phyloP scores from a whole-genome alignment of 495 filamentous ascomycete species.

The Tuber brumale region DNA sequence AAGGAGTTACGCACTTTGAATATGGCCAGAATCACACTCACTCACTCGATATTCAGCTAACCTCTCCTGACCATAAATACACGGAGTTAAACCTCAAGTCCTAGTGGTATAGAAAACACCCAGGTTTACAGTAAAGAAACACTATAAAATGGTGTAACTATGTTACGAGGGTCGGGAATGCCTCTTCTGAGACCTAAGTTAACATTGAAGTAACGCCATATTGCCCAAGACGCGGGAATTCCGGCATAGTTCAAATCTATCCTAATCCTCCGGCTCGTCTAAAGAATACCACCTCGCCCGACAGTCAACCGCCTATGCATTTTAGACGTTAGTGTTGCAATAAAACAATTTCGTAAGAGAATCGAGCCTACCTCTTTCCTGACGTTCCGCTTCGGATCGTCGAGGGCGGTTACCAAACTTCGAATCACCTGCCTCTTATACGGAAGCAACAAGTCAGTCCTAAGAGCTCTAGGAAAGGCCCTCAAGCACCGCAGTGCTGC shows the following conservation, averaged over 20 bases:
- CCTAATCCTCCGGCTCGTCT: slow-evolving; percentile 54
- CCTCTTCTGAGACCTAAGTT: background rate
- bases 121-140: background rate
- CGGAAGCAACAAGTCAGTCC: slow-evolving; percentile 51
- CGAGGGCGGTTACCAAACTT: slow-evolving; percentile 51
- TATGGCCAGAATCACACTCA: background rate
- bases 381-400: slow-evolving; percentile 63
- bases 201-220: background rate
- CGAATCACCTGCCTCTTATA: slow-evolving; percentile 54
- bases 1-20: background rate
- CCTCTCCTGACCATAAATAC: background rate
- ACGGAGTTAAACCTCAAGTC: background rate
- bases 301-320: slow-evolving; percentile 56
- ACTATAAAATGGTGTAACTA: background rate
- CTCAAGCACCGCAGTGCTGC: slow-evolving; percentile 54
- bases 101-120: background rate
- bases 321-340: slow-evolving; percentile 6
- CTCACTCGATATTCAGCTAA: background rate
- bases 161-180: background rate
- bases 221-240: background rate
- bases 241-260: background rate
- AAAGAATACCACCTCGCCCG: slow-evolving; percentile 59
- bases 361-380: slow-evolving; percentile 47
- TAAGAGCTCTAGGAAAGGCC: slow-evolving; percentile 49
- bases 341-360: background rate